Conservation (phyloP, 2,329 filamentous ascomycete species). For the Chaetomiaceae sp. region DNA sequence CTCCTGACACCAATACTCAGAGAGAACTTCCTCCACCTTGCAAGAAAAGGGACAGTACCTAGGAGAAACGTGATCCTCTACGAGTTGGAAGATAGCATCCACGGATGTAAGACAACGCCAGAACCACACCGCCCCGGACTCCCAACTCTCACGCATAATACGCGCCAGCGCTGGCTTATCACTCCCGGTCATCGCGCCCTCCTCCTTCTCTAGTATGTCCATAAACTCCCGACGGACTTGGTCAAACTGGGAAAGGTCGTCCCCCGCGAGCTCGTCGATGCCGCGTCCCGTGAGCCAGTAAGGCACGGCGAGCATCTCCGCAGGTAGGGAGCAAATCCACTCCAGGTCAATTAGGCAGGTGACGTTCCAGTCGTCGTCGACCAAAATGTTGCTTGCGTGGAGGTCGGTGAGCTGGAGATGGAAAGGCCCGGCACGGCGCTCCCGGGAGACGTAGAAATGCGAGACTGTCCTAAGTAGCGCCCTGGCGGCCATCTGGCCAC, state of each 20-base stretch:
- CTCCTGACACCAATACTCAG: constrained; percentile 23
- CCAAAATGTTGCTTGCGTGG: constrained; percentile 11
- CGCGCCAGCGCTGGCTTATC: constrained; percentile 18
- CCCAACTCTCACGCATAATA: constrained; percentile 28
- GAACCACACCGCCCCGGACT: constrained; percentile 30
- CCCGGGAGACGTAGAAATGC: background rate
- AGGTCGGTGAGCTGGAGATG: constrained; percentile 2
- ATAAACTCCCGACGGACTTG: constrained; percentile 18
- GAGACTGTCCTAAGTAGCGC: background rate
- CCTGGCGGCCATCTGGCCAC: constrained; percentile 3
- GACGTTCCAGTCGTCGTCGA: constrained; percentile 8
- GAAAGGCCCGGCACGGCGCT: background rate
- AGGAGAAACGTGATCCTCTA: constrained; percentile 28
- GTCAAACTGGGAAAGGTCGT: constrained; percentile 12
- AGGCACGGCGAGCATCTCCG: constrained; percentile 1
- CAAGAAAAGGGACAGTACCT: constrained; percentile 22
- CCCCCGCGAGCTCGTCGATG: constrained; percentile 13
- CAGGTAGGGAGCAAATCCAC: constrained; percentile 1
- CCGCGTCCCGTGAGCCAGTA: constrained; percentile 6
- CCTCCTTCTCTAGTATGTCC: constrained; percentile 15
- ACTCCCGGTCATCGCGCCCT: constrained; percentile 2
- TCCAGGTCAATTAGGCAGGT: constrained; percentile 4
- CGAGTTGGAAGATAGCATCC: constrained; percentile 26
- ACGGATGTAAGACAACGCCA: constrained; percentile 28
- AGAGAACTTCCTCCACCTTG: constrained; percentile 23